Evolutionary conservation across 1,284 basidiomycete genomes (phyloP).

Genomic region (Cutaneotrichosporon mucoides): DNA sequence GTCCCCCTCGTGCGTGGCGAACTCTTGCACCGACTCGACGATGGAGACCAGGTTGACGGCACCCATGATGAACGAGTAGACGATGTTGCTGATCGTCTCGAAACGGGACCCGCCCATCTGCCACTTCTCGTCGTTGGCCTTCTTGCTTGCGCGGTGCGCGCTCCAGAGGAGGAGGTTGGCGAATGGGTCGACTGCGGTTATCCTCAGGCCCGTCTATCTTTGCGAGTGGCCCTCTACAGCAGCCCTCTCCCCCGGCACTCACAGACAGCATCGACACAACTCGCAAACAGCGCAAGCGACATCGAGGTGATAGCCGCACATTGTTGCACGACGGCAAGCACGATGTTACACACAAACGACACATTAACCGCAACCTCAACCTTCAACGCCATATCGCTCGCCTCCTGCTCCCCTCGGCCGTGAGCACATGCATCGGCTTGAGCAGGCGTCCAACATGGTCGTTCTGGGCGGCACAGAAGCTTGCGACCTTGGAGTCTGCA

Average conservation of each 20-base stretch:
- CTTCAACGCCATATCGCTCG: slow-evolving; percentile 51
- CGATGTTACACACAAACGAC: slow-evolving; percentile 71
- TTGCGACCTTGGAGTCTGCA: slow-evolving; percentile 42
- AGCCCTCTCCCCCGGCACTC: no score
- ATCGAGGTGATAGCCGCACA: slow-evolving; percentile 77
- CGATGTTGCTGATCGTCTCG: slow-evolving; percentile 81
- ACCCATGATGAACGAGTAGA: slow-evolving; percentile 63
- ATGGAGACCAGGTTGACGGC: slow-evolving; percentile 43
- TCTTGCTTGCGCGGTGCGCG: slow-evolving; percentile 69
- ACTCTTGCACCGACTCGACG: slow-evolving; percentile 68
- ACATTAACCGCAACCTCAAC: slow-evolving; percentile 84
- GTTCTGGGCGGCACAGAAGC: slow-evolving; percentile 80
- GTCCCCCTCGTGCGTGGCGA: slow-evolving; percentile 59
- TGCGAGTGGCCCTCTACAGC: no score
- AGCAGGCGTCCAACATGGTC: slow-evolving; percentile 76
- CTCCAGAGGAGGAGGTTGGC: slow-evolving; percentile 82
- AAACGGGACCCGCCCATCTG: slow-evolving; percentile 82
- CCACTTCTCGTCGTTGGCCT: slow-evolving; percentile 78
- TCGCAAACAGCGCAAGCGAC: slow-evolving; percentile 84
- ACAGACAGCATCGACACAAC: slow-evolving; percentile 69
- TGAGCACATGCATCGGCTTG: slow-evolving; percentile 74
- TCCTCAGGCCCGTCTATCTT: no score
- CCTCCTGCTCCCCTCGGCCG: slow-evolving; percentile 35
- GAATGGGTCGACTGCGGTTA: slow-evolving; percentile 66
- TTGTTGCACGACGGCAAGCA: slow-evolving; percentile 55